Evolutionary conservation across 1,284 basidiomycete species (phyloP), one percentile per base, ranked within the genome.

Genomic region (Sporisorium graminicola): DNA sequence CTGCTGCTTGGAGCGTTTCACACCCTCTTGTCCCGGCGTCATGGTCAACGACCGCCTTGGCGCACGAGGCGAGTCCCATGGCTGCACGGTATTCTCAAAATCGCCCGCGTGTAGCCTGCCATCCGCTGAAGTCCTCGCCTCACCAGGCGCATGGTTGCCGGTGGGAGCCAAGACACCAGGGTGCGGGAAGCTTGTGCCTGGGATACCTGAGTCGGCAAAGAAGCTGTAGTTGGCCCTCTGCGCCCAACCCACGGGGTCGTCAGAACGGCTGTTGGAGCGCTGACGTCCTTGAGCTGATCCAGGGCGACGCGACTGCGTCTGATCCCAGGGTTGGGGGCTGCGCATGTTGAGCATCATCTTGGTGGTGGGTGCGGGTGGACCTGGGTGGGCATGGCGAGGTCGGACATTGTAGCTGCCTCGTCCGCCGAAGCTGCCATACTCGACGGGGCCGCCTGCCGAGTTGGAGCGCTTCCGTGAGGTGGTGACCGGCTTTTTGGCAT

Each of bases 141-240:
- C 58, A 10, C 29, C 31, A 1, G 47, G 13, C 26, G n/a, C 44
- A 16, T 56, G 57, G 1, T 14, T 27, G 2, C 22, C 51, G 10
- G 31, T 44, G 2, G 57, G 26, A 5, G 53, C 61, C 31, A 65
- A 46, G 18, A 65, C 58, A 13, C 46, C 47, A 2, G 71, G 71
- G 61, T 74, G 71, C 5, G 71, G 65, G 46, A 74, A 65, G 49
- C 61, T 74, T 5, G 60, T 74, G 13, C 71, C 71, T 2, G 71
- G 71, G 24, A 65, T 65, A 0, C 57, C 54, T 2, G 57, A 10
- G 16, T 74, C 71, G 22, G 65, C 65, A 50, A 74, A 74, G 24
- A 58, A 31, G 44, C 49, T 67, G 4, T 61, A n/a, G 0, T 42
- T 58, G 5, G 47, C 57, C 6, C 65, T 49, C 26, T 64, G 53